A percentile compares a stretch with the other conserved stretches of the same genome.
These are phyloP conservation scores for Aspergillus tamarii DNA, from an alignment of 2,329 filamentous ascomycete species.

Conservation along the genomic window DNA sequence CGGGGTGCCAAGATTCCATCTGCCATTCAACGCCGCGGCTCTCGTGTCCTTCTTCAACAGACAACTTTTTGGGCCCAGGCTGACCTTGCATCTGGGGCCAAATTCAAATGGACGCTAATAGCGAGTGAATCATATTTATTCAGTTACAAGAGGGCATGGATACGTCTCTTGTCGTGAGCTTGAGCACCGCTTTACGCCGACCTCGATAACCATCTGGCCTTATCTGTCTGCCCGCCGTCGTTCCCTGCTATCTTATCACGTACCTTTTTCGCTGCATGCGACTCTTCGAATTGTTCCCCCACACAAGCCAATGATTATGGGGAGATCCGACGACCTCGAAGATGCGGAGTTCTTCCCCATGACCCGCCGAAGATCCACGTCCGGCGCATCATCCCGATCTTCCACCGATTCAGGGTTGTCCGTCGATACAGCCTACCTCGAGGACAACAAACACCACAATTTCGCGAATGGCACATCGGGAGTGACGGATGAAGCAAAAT, in stretches of 20 bases:
- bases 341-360: conserved; percentile 33
- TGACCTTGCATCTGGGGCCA: background rate
- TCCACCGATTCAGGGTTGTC: conserved; percentile 41
- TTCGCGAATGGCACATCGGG: conserved; percentile 11
- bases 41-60: background rate
- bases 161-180: background rate
- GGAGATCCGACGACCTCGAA: conserved; percentile 27
- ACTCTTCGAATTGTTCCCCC: conserved; percentile 5
- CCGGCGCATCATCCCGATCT: conserved; percentile 28
- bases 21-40: background rate
- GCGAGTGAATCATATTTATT: background rate
- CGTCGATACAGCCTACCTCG: conserved; percentile 35
- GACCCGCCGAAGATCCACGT: conserved; percentile 29
- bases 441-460: conserved; percentile 28
- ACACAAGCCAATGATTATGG: conserved; percentile 27
- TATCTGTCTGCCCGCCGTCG: background rate
- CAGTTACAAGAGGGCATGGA: background rate
- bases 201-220: background rate
- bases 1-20: background rate
- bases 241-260: background rate
- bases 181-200: background rate
- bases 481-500: conserved; percentile 26
- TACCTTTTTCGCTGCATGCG: conserved; percentile 1
- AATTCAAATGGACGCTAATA: background rate
- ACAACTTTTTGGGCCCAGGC: background rate